Conservation (phyloP, 768 basidiomycete genomes). For the Leucocoprinus birnbaumii region DNA sequence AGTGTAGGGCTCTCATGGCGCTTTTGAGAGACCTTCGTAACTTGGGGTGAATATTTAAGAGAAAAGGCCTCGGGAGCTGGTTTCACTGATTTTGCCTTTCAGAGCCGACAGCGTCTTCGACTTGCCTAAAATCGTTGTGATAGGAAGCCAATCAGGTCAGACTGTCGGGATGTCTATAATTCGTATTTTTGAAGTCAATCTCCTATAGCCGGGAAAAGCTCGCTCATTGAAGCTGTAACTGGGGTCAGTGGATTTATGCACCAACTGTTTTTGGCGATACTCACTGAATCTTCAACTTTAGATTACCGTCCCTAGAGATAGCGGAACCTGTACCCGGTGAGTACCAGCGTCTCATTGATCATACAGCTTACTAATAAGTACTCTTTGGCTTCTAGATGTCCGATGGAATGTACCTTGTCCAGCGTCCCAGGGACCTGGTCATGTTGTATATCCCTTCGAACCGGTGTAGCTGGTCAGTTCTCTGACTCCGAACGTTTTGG, state of each 20-base stretch:
- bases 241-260: constrained; percentile 33
- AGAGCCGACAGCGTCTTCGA: constrained; percentile 27
- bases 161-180: neutral
- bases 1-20: constrained; percentile 35
- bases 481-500: constrained; percentile 35
- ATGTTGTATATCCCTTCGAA: constrained; percentile 38
- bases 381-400: constrained; percentile 33
- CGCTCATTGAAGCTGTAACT: constrained; percentile 54
- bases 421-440: constrained; percentile 35
- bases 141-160: constrained; percentile 53
- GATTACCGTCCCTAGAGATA: constrained; percentile 62
- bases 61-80: neutral
- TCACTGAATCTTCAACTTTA: constrained; percentile 17
- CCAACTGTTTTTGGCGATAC: neutral
- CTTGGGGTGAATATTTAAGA: constrained; percentile 30
- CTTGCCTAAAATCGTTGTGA: constrained; percentile 52
- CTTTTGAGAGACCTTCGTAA: constrained; percentile 34
- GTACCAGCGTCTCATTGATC: neutral
- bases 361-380: neutral
- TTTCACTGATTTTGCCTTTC: neutral
- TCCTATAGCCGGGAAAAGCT: constrained; percentile 53
- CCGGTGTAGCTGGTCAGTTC: neutral
- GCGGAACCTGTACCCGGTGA: constrained; percentile 58
- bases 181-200: neutral
- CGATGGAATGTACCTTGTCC: constrained; percentile 51